These are phyloP conservation scores for Phytopythium litorale DNA, from an alignment of 352 stramenopile species.

Conservation along the genomic window DNA sequence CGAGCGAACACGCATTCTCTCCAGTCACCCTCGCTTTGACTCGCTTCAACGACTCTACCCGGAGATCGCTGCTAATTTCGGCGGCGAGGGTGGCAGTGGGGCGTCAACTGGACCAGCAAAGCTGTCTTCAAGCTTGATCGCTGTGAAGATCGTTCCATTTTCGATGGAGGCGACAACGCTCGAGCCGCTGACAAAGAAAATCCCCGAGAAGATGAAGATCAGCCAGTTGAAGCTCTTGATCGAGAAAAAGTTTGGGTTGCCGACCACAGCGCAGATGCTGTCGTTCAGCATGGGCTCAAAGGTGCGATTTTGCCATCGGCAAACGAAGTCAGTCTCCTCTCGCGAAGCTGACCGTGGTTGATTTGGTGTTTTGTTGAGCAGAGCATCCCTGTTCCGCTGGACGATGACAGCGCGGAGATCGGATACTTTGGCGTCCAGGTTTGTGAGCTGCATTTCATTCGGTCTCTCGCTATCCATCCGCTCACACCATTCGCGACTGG, in stretches of 20 bases:
- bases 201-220: slow-evolving; percentile 77
- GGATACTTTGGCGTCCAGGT: slow-evolving; percentile 77
- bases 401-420: slow-evolving; percentile 68
- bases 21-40: slow-evolving; percentile 42
- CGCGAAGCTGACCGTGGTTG: neutral
- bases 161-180: slow-evolving; percentile 67
- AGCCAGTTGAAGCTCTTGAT: slow-evolving; percentile 67
- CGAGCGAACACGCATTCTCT: slow-evolving; percentile 27
- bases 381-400: slow-evolving; percentile 62
- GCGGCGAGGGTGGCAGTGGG: neutral
- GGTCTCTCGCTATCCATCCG: neutral
- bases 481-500: slow-evolving; percentile 1
- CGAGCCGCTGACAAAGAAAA: slow-evolving; percentile 59
- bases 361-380: slow-evolving; percentile 8
- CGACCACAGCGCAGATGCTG: slow-evolving; percentile 40
- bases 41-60: slow-evolving; percentile 50
- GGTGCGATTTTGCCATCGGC: slow-evolving; percentile 17
- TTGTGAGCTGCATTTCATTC: neutral
- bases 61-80: slow-evolving; percentile 32
- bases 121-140: slow-evolving; percentile 52
- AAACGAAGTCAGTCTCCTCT: neutral
- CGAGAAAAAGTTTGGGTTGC: slow-evolving; percentile 71
- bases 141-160: slow-evolving; percentile 67
- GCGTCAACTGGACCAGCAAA: slow-evolving; percentile 26
- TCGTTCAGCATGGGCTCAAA: slow-evolving; percentile 55